These are phyloP conservation scores for Lachnellula arida DNA, from an alignment of 2,329 filamentous ascomycete species.

Conservation along the genomic window DNA sequence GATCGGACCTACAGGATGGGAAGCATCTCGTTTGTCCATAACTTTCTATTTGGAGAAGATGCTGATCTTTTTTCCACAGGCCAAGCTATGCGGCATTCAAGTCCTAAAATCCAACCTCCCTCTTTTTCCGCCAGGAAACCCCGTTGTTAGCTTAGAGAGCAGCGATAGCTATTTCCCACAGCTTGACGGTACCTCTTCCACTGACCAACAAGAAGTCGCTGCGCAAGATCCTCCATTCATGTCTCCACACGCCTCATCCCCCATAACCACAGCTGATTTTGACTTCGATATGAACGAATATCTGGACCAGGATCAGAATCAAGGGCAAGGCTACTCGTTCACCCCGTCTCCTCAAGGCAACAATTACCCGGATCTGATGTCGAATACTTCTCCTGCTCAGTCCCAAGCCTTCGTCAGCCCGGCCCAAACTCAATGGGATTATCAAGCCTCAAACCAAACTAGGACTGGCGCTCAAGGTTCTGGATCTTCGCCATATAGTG, in stretches of 20 bases:
- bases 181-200: not conserved
- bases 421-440: not conserved
- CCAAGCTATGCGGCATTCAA: not conserved
- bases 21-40: no score
- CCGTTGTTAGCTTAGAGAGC: not conserved
- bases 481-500: not conserved
- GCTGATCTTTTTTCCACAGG: not conserved
- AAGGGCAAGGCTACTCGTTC: not conserved
- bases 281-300: not conserved
- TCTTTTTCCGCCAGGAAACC: not conserved
- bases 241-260: not conserved
- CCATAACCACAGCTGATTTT: not conserved
- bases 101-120: not conserved
- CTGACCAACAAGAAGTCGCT: not conserved
- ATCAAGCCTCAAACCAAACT: not conserved
- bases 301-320: not conserved
- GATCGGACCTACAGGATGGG: constrained; percentile 1
- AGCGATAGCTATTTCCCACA: not conserved
- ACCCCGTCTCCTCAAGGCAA: not conserved
- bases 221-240: not conserved
- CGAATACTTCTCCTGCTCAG: not conserved
- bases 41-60: no score
- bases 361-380: not conserved
- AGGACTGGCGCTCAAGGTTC: not conserved
- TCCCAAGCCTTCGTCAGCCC: not conserved